Percentiles rank a stretch among this genome's conserved stretches.
Evolutionary conservation across 306 rosid genomes (phyloP).

Genomic region (Alnus glutinosa): DNA sequence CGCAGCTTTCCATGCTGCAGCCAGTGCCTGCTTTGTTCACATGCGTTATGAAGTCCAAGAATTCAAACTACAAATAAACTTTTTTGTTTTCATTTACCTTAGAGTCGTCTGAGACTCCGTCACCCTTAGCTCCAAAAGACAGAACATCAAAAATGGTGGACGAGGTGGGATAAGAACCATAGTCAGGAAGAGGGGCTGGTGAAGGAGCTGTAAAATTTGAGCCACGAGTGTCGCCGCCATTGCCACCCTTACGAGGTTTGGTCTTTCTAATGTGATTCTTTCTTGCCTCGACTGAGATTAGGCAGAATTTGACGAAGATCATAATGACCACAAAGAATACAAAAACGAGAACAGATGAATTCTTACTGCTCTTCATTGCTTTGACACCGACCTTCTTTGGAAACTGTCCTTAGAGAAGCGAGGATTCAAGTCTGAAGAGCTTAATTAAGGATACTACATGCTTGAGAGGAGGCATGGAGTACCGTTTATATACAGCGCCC

Average conservation of each 20-base stretch:
- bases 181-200: slow-evolving; percentile 50
- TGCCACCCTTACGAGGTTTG: slow-evolving; percentile 36
- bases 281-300: slow-evolving; percentile 63
- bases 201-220: slow-evolving; percentile 41
- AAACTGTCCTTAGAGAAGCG: slow-evolving; percentile 3
- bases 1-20: slow-evolving; percentile 82
- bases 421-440: slow-evolving; percentile 11
- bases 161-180: slow-evolving; percentile 29
- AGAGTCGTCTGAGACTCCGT: slow-evolving; percentile 80
- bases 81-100: slow-evolving; percentile 36
- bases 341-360: slow-evolving; percentile 33
- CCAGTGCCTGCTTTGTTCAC: slow-evolving; percentile 57
- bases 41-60: background rate
- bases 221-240: slow-evolving; percentile 24
- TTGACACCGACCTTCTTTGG: slow-evolving; percentile 8
- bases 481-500: slow-evolving; percentile 35
- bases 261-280: slow-evolving; percentile 48
- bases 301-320: slow-evolving; percentile 38
- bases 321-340: slow-evolving; percentile 37
- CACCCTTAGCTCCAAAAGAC: slow-evolving; percentile 82
- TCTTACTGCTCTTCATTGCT: slow-evolving; percentile 45
- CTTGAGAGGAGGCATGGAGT: background rate
- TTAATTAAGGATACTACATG: slow-evolving; percentile 25
- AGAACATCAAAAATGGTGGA: slow-evolving; percentile 47
- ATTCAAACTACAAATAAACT: too few species aligned